Evolutionary conservation across 805 yeast genomes (phyloP).

Genomic region (Candida oleophila): DNA sequence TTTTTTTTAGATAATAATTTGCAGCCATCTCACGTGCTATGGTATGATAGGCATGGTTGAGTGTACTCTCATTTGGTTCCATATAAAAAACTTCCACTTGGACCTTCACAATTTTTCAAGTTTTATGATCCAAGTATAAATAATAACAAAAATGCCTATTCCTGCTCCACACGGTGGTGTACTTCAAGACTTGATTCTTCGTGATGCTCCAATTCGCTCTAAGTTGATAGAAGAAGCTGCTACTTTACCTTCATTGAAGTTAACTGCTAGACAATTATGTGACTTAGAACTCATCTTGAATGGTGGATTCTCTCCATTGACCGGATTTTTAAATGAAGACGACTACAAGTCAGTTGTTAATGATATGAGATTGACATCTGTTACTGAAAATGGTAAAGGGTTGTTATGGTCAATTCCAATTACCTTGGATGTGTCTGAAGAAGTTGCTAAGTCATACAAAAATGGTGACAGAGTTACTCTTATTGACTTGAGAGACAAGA

Average conservation of each 20-base stretch:
- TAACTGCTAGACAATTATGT: constrained; percentile 88
- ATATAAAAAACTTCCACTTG: background rate
- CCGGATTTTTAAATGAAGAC: constrained; percentile 62
- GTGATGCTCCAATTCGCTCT: constrained; percentile 66
- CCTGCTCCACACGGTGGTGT: constrained; percentile 88
- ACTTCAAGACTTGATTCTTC: constrained; percentile 77
- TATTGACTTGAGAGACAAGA: constrained; percentile 78
- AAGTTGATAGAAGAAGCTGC: constrained; percentile 54
- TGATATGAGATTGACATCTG: constrained; percentile 63
- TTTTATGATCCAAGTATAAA: background rate
- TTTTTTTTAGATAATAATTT: background rate
- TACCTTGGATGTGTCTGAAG: constrained; percentile 70
- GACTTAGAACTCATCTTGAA: constrained; percentile 87
- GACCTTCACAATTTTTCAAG: background rate
- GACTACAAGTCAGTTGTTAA: constrained; percentile 71
- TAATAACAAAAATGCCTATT: constrained; percentile 46
- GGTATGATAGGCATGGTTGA: constrained; percentile 8
- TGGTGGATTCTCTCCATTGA: constrained; percentile 91
- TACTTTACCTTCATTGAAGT: constrained; percentile 43
- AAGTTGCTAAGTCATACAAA: constrained; percentile 39
- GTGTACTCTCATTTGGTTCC: background rate
- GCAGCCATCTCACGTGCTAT: constrained; percentile 13
- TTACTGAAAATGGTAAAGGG: constrained; percentile 48
- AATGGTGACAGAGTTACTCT: constrained; percentile 67
- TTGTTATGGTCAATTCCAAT: constrained; percentile 91